Percentiles rank a stretch among this genome's conserved stretches.
phyloP scores from a whole-genome alignment of 139 green algal species.

The Chlorella sp. region DNA sequence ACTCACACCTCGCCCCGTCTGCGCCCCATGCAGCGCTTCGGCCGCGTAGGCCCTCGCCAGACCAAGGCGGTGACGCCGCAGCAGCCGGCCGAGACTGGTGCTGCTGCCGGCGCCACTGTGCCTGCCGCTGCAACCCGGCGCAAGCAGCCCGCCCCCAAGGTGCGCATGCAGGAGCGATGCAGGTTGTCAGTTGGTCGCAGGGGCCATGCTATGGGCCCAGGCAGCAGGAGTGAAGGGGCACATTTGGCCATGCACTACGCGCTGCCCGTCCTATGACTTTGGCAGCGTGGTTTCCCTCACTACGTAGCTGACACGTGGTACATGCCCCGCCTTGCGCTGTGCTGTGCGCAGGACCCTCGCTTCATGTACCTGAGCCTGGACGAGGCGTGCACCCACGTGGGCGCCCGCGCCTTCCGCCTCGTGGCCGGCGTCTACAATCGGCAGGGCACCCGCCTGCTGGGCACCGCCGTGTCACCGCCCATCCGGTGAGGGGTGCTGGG shows the following conservation, averaged over 20 bases:
- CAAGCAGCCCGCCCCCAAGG: not conserved
- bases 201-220: too few relatives aligned
- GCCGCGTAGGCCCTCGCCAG: constrained; percentile 46
- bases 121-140: not conserved
- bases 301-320: too few relatives aligned
- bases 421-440: constrained; percentile 41
- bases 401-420: constrained; percentile 42
- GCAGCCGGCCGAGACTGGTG: not conserved
- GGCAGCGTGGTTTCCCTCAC: not conserved
- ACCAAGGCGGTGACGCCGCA: not conserved
- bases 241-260: too few relatives aligned
- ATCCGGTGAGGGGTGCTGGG: too few relatives aligned
- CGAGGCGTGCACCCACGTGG: constrained; percentile 71
- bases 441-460: not conserved
- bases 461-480: too few relatives aligned
- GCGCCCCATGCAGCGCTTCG: constrained; percentile 48
- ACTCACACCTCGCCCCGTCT: not conserved
- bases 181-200: too few relatives aligned
- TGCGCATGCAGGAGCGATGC: too few relatives aligned
- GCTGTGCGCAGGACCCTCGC: constrained; percentile 51
- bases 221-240: too few relatives aligned
- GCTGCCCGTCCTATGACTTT: not conserved
- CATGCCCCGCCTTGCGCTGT: too few relatives aligned
- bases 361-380: constrained; percentile 74
- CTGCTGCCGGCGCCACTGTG: not conserved